A percentile compares a stretch with the other conserved stretches of the same genome.
phyloP scores from a whole-genome alignment of 352 stramenopile genomes.

The Phytopythium aichiense region DNA sequence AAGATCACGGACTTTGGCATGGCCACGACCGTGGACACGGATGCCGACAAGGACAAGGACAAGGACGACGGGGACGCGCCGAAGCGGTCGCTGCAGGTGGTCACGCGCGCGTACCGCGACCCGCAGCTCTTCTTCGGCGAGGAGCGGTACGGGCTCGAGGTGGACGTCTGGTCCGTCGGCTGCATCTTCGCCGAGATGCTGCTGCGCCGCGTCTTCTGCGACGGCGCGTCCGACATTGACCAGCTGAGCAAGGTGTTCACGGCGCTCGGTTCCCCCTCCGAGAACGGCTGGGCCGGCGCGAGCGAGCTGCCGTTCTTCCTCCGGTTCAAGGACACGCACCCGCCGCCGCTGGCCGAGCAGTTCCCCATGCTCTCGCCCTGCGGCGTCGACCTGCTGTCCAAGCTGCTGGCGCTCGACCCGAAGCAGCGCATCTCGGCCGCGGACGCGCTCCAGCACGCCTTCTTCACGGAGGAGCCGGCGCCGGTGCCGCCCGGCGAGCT shows the following conservation, averaged over 20 bases:
- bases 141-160: conserved; percentile 46
- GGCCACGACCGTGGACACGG: conserved; percentile 32
- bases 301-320: conserved; percentile 65
- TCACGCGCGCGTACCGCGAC: conserved; percentile 66
- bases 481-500: conserved; percentile 18
- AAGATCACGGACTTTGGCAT: conserved; percentile 87
- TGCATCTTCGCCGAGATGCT: conserved; percentile 82
- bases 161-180: conserved; percentile 78
- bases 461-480: conserved; percentile 53
- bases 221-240: conserved; percentile 75
- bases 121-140: conserved; percentile 80
- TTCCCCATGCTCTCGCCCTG: conserved; percentile 48
- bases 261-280: conserved; percentile 48
- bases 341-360: conserved; percentile 45
- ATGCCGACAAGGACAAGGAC: not conserved
- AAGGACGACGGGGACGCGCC: conserved; percentile 2
- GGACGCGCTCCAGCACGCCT: conserved; percentile 54
- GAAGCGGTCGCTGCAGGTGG: conserved; percentile 64
- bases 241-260: conserved; percentile 75
- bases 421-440: conserved; percentile 49
- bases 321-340: conserved; percentile 66
- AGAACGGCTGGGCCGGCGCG: conserved; percentile 61
- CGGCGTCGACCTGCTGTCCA: conserved; percentile 48
- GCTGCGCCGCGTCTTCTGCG: conserved; percentile 49
- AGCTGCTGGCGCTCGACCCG: conserved; percentile 54